These are phyloP conservation scores for Closterium sp. DNA, from an alignment of 139 green algal species.

Conservation along the genomic window DNA sequence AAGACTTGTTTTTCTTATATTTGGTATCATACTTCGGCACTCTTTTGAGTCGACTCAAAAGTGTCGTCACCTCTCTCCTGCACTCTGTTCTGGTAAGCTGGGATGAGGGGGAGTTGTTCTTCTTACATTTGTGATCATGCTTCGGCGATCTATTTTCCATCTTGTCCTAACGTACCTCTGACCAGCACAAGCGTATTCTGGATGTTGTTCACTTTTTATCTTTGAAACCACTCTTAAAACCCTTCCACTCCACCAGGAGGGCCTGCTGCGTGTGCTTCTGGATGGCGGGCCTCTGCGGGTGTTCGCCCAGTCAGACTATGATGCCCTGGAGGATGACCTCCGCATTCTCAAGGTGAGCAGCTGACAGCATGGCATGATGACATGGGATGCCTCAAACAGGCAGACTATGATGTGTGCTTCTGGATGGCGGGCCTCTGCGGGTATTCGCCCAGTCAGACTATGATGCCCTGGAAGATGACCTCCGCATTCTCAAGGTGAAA, in stretches of 20 bases:
- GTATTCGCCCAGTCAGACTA: slow-evolving; percentile 29
- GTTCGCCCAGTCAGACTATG: slow-evolving; percentile 32
- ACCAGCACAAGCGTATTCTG: no score
- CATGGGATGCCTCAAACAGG: not conserved
- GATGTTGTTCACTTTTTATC: no score
- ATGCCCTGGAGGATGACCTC: slow-evolving; percentile 50
- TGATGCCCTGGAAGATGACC: slow-evolving; percentile 48
- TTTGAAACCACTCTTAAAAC: no score
- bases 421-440: slow-evolving; percentile 40
- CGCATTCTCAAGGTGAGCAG: slow-evolving; percentile 42
- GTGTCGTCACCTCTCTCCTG: slow-evolving; percentile 26
- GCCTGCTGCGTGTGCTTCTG: slow-evolving; percentile 42
- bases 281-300: slow-evolving; percentile 37
- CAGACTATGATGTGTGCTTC: slow-evolving; percentile 27
- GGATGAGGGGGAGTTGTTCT: no score
- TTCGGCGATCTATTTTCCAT: not conserved
- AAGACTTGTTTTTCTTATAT: no score
- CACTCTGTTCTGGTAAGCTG: slow-evolving; percentile 20
- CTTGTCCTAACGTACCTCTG: not conserved
- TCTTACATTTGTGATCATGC: not conserved
- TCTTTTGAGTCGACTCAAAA: no score
- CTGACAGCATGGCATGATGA: not conserved
- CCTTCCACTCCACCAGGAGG: slow-evolving; percentile 1
- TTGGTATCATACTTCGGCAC: no score
- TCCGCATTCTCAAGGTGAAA: slow-evolving; percentile 34